Evolutionary conservation across 176 grass and related monocot genomes (phyloP), one percentile per base, ranked within the genome.

Genomic region (Melocanna baccifera): DNA sequence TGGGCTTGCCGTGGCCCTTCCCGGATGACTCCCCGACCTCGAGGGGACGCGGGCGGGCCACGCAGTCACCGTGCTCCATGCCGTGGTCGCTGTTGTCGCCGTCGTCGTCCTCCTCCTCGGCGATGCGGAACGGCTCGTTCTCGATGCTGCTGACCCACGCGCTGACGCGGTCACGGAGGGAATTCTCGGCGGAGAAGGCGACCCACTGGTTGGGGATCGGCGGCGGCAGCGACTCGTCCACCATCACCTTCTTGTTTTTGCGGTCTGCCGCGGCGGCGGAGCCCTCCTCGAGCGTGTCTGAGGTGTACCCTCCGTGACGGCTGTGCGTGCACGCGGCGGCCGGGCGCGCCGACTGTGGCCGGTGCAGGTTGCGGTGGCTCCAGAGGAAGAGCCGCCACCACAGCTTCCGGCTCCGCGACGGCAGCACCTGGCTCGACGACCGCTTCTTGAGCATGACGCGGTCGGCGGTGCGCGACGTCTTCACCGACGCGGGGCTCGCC

Each of bases 301-400:
- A 99, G 57, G 80, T 90, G 86, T 99, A 99, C 52, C 96, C 93
- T 9, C 88, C 90, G 75, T 86, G 90, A 19, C 84, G 87, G 8
- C 62, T 13, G 43, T 34, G 30, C 10, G 73, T 70, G 25, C 51
- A 57, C 4, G 58, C 61, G 40, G 62, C 67, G 23, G 81, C 34
- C 16, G 84, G 80, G 50, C 68, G 41, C 14, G 81, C 39, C 69
- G 83, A 50, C 30, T 32, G 7, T 45, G 87, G 80, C 32, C 57
- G 66, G 37, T 99, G 93, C 47, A 96, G 87, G 83, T 99, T 99
- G 32, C 96, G 94, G 86, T 99, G 96, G 87, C 96, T 99, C 96
- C 96, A 99, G 12, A 99, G 73, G 84, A 99, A 99, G 52, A 99
- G 93, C 78, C 83, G 88, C 96, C 93, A 99, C 96, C 96, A 99